Percentiles rank a stretch among this genome's conserved stretches.
Evolutionary conservation across 2,329 filamentous ascomycete species (phyloP).

Genomic region (Ascochyta koolunga): DNA sequence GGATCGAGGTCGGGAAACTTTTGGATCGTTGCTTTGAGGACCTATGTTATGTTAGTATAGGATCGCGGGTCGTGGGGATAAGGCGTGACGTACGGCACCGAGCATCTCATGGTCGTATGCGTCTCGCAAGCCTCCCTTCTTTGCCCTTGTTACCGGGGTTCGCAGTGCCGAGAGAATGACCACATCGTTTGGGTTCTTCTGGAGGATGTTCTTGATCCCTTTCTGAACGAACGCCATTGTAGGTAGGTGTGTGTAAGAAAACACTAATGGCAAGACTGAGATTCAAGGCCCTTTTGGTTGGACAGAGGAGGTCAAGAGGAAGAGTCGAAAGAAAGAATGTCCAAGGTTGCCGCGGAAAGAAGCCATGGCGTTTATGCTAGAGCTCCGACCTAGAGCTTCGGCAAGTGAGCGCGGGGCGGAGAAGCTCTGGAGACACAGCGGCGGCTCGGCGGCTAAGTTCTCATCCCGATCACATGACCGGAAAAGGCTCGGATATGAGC

Average conservation of each 20-base stretch:
- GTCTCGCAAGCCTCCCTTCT: slow-evolving; percentile 83
- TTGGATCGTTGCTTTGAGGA: slow-evolving; percentile 70
- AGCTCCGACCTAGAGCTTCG: slow-evolving; percentile 41
- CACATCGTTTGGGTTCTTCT: slow-evolving; percentile 79
- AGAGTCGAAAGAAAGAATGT: slow-evolving; percentile 12
- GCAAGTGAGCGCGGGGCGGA: slow-evolving; percentile 42
- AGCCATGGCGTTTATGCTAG: slow-evolving; percentile 28
- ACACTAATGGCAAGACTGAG: slow-evolving; percentile 18
- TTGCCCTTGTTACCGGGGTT: slow-evolving; percentile 82
- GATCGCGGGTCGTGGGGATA: too few relatives aligned
- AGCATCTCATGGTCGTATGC: slow-evolving; percentile 91
- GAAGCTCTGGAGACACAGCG: slow-evolving; percentile 27
- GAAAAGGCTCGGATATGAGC: slow-evolving; percentile 19
- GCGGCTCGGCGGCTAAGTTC: too few relatives aligned
- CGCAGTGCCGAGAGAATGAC: slow-evolving; percentile 91
- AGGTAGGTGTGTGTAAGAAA: slow-evolving; percentile 3
- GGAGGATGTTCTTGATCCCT: slow-evolving; percentile 76
- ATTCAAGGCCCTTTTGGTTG: slow-evolving; percentile 4
- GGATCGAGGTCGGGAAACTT: slow-evolving; percentile 76
- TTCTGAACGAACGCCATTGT: slow-evolving; percentile 57
- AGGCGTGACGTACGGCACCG: slow-evolving; percentile 56
- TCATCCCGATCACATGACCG: slow-evolving; percentile 30
- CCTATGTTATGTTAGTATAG: slow-evolving; percentile 36
- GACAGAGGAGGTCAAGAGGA: slow-evolving; percentile 10
- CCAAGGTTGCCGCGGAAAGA: slow-evolving; percentile 17